Evolutionary conservation across 805 yeast species (phyloP).

Genomic region (Yamadazyma nakazawae): DNA sequence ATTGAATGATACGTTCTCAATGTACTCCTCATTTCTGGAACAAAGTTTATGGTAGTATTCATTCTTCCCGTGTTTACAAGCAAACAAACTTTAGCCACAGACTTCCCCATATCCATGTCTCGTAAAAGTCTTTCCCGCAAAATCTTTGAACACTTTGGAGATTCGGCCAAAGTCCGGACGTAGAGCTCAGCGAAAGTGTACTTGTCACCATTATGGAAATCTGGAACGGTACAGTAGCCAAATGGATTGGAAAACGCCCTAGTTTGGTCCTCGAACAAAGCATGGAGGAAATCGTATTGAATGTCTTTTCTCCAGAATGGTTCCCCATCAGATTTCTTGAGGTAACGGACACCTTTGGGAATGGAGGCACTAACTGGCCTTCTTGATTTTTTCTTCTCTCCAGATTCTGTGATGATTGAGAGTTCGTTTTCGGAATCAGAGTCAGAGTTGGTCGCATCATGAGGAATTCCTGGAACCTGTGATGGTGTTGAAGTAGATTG

Average conservation of each 20-base stretch:
- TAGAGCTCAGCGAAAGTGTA: conserved; percentile 83
- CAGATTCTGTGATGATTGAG: conserved; percentile 5
- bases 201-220: conserved; percentile 38
- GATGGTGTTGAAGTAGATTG: background rate
- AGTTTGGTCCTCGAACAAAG: conserved; percentile 59
- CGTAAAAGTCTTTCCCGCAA: conserved; percentile 70
- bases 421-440: conserved; percentile 8
- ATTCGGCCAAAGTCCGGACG: conserved; percentile 74
- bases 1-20: conserved; percentile 90
- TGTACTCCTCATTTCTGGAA: conserved; percentile 92
- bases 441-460: conserved; percentile 1
- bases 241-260: conserved; percentile 68
- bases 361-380: conserved; percentile 17
- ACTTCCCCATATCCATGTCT: conserved; percentile 60
- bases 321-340: conserved; percentile 89
- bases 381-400: conserved; percentile 19
- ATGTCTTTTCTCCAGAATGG: conserved; percentile 87
- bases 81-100: conserved; percentile 78
- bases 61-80: conserved; percentile 89
- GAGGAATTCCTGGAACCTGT: background rate
- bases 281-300: conserved; percentile 72
- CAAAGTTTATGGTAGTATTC: conserved; percentile 93
- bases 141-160: conserved; percentile 78
- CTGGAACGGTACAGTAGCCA: conserved; percentile 37
- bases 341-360: conserved; percentile 47